phyloP scores from a whole-genome alignment of 2,329 filamentous ascomycete species.

The Colletotrichum brevisporum region DNA sequence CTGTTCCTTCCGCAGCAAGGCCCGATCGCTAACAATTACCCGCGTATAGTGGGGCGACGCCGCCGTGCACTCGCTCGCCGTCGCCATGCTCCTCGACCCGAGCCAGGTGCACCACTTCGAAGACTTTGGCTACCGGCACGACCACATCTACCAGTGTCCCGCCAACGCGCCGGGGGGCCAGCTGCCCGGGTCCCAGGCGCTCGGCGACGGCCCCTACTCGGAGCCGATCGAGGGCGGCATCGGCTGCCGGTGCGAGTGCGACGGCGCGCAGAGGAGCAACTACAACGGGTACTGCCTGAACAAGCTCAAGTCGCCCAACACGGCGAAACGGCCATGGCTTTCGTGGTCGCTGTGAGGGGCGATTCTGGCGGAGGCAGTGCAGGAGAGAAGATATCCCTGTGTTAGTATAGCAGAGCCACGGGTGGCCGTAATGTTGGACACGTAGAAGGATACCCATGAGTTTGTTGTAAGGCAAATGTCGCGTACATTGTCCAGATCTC shows the following conservation, averaged over 20 bases:
- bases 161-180: slow-evolving; percentile 55
- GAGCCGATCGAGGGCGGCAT: slow-evolving; percentile 52
- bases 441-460: neutral
- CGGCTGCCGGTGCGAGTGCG: slow-evolving; percentile 58
- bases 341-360: slow-evolving; percentile 41
- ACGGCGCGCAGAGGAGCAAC: slow-evolving; percentile 51
- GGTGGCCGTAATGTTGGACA: neutral
- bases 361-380: neutral
- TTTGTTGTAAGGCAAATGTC: neutral
- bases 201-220: slow-evolving; percentile 47
- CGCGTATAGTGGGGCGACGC: slow-evolving; percentile 58
- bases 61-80: slow-evolving; percentile 58
- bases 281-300: slow-evolving; percentile 53
- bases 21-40: slow-evolving; percentile 1
- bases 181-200: slow-evolving; percentile 48
- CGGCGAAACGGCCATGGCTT: slow-evolving; percentile 49
- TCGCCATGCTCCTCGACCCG: slow-evolving; percentile 57
- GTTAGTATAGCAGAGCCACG: neutral
- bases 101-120: slow-evolving; percentile 59
- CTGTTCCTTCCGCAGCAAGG: neutral
- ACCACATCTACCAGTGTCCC: slow-evolving; percentile 49
- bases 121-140: slow-evolving; percentile 60
- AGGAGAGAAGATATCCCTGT: too few relatives aligned
- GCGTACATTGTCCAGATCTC: neutral
- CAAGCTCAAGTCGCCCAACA: slow-evolving; percentile 59